These are phyloP conservation scores for Lithohypha guttulata DNA, from an alignment of 2,329 filamentous ascomycete genomes.

Conservation along the genomic window DNA sequence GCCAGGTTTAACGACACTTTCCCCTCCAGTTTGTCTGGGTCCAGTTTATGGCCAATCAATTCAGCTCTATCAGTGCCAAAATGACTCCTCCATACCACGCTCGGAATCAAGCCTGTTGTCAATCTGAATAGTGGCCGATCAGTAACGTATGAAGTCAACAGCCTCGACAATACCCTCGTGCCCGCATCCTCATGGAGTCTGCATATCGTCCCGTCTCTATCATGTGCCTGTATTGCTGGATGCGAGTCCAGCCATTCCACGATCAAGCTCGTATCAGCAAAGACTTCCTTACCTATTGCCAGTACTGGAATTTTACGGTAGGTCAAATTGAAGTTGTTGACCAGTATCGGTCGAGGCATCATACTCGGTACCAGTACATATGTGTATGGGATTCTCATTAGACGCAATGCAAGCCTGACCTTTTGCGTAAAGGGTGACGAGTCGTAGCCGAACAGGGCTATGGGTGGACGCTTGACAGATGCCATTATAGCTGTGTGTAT, in stretches of 20 bases:
- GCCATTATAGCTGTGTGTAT: no score
- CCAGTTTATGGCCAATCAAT: constrained; percentile 18
- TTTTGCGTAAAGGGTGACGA: constrained; percentile 19
- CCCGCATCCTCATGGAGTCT: constrained; percentile 5
- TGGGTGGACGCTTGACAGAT: constrained; percentile 3
- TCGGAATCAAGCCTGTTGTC: constrained; percentile 18
- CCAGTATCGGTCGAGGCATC: constrained; percentile 55
- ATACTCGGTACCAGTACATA: constrained; percentile 37
- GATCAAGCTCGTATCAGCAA: constrained; percentile 20
- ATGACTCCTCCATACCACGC: constrained; percentile 15
- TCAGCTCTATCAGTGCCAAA: constrained; percentile 17
- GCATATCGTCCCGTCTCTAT: background rate
- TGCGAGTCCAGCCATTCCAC: constrained; percentile 14
- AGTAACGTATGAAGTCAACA: constrained; percentile 12
- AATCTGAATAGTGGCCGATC: constrained; percentile 19
- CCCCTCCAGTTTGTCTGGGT: constrained; percentile 16
- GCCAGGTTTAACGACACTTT: constrained; percentile 17
- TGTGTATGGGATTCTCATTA: constrained; percentile 19
- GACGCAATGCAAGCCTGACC: constrained; percentile 12
- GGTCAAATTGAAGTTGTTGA: constrained; percentile 46
- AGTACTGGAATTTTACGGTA: constrained; percentile 62
- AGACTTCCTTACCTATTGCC: constrained; percentile 47
- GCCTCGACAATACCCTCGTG: background rate
- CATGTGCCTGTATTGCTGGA: constrained; percentile 1
- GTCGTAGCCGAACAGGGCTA: constrained; percentile 21